Evolutionary conservation across 805 yeast genomes (phyloP).

Genomic region (Kuraishia ogatae): DNA sequence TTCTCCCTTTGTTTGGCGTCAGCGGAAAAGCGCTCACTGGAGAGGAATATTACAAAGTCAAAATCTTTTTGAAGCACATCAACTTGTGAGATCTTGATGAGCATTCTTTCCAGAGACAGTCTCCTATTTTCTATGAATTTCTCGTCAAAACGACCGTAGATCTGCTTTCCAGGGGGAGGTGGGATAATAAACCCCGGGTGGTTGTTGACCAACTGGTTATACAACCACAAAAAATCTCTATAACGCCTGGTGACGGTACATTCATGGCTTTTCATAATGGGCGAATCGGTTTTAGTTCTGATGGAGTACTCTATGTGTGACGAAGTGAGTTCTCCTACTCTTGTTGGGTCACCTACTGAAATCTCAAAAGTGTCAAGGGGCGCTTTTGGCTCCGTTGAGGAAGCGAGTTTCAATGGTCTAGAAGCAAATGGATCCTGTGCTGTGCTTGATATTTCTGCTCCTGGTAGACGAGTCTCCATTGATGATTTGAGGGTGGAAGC

Average conservation of each 20-base stretch:
- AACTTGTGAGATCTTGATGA: constrained; percentile 55
- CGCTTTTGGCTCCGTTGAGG: constrained; percentile 2
- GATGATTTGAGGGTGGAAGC: not conserved
- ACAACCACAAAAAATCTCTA: constrained; percentile 90
- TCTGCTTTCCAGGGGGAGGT: constrained; percentile 94
- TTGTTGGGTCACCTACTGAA: constrained; percentile 81
- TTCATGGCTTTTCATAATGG: constrained; percentile 25
- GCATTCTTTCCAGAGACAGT: constrained; percentile 79
- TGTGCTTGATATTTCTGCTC: not conserved
- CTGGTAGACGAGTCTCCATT: not conserved
- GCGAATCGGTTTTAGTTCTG: constrained; percentile 46
- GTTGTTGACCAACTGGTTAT: constrained; percentile 74
- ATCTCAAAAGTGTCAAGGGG: constrained; percentile 41
- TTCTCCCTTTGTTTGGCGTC: constrained; percentile 68
- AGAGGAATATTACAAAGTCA: constrained; percentile 73
- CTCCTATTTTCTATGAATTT: constrained; percentile 85
- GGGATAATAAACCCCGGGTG: constrained; percentile 91
- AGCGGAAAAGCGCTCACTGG: constrained; percentile 57
- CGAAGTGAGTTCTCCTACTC: constrained; percentile 83
- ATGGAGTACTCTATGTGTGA: constrained; percentile 87
- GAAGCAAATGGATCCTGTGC: constrained; percentile 9
- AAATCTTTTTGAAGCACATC: constrained; percentile 54
- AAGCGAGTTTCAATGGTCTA: constrained; percentile 12
- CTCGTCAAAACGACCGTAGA: constrained; percentile 84
- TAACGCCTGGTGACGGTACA: constrained; percentile 73